phyloP scores from a whole-genome alignment of 2,329 filamentous ascomycete species.

The Colletotrichum eremochloae region DNA sequence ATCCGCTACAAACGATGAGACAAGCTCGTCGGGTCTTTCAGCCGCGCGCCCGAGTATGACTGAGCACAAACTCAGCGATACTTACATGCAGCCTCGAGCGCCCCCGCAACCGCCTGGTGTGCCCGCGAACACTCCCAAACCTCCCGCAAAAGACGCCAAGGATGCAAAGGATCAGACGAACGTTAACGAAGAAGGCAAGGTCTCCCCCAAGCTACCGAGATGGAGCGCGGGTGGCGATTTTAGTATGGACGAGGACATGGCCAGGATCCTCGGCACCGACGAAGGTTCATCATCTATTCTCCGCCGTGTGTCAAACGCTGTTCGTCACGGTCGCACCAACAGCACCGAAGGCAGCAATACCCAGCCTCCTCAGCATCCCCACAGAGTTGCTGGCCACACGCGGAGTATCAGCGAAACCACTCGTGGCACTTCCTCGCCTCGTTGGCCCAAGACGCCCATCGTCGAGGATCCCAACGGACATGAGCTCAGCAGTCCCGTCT shows the following conservation, averaged over 20 bases:
- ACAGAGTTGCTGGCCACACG: conserved; percentile 59
- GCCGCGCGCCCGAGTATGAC: conserved; percentile 48
- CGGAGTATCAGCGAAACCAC: conserved; percentile 78
- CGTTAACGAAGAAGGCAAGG: conserved; percentile 59
- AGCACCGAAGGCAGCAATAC: conserved; percentile 74
- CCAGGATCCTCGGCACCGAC: conserved; percentile 84
- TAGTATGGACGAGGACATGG: conserved; percentile 96
- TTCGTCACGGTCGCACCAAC: conserved; percentile 90
- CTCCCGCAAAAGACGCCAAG: conserved; percentile 62
- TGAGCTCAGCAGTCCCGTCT: conserved; percentile 80
- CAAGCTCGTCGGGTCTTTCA: conserved; percentile 36
- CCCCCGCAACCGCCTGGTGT: conserved; percentile 65
- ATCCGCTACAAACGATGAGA: conserved; percentile 46
- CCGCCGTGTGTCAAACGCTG: conserved; percentile 90
- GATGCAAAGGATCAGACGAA: conserved; percentile 66
- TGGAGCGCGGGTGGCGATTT: conserved; percentile 89
- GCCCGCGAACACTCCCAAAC: conserved; percentile 52
- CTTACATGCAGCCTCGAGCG: conserved; percentile 70
- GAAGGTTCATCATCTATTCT: conserved; percentile 84
- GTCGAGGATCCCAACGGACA: conserved; percentile 61
- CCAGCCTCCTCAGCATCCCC: conserved; percentile 33
- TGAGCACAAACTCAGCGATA: conserved; percentile 62
- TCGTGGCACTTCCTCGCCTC: conserved; percentile 72
- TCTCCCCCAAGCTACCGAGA: conserved; percentile 76
- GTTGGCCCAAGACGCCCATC: conserved; percentile 78